phyloP scores from a whole-genome alignment of 2,329 filamentous ascomycete species.

The Diaporthe vexans region DNA sequence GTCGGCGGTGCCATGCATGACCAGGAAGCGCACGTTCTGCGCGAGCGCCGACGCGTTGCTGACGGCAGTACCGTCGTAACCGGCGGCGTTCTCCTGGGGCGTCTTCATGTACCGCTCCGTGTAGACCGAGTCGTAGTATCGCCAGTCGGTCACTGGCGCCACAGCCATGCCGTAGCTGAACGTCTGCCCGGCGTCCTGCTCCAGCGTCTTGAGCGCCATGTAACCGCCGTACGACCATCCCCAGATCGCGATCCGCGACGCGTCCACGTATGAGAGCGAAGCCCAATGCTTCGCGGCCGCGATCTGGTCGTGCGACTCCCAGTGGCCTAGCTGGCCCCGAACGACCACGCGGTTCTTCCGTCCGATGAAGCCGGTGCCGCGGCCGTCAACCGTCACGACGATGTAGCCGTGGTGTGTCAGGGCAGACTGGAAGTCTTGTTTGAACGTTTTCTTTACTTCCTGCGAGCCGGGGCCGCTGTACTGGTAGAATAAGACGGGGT shows the following conservation, averaged over 20 bases:
- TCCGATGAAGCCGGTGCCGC: conserved; percentile 92
- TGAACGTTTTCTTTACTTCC: conserved; percentile 83
- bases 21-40: conserved; percentile 85
- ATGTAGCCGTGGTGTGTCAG: conserved; percentile 90
- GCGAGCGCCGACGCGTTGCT: conserved; percentile 80
- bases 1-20: conserved; percentile 97
- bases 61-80: conserved; percentile 83
- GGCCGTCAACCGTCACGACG: conserved; percentile 93
- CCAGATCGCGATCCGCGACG: conserved; percentile 90
- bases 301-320: conserved; percentile 92
- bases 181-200: conserved; percentile 88
- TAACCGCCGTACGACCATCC: conserved; percentile 99
- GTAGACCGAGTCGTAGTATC: conserved; percentile 94
- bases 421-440: conserved; percentile 91
- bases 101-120: conserved; percentile 98
- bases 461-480: conserved; percentile 98
- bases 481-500: conserved; percentile 94
- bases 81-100: conserved; percentile 82
- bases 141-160: conserved; percentile 98
- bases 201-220: conserved; percentile 93
- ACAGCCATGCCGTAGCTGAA: conserved; percentile 99
- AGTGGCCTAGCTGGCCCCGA: conserved; percentile 85
- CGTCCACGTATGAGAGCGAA: conserved; percentile 85
- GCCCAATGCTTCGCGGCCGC: conserved; percentile 89
- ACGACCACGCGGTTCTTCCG: conserved; percentile 86